Base-by-base conservation (phyloP, 1,284 basidiomycete genomes). In the Acaromyces ingoldii region DNA sequence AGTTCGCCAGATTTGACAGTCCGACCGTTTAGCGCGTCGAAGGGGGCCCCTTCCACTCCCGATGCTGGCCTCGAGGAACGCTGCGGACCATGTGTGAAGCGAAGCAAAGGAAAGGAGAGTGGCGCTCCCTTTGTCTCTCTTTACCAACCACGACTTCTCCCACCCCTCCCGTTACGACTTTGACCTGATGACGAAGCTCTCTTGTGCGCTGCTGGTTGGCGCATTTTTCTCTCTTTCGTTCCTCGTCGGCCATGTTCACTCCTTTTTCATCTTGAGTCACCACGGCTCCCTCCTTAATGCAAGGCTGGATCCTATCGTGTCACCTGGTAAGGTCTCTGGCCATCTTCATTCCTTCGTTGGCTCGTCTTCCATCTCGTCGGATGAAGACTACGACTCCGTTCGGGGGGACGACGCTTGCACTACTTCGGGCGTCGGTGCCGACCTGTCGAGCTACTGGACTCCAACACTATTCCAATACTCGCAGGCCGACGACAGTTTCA, bases 361-460 rank as follows among this genome's bases (percentile, higher is more conserved):
- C 15, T 31, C 39, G 11, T 19, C n/a, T 19, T 38, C 49, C 6
- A 33, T 51, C 19, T 15, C 6, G n/a, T 7, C 6, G 3, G 17
- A 7, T 17, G 19, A 47, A 17, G 21, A 22, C 17, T 7, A 49
- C 19, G 21, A 24, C 10, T 15, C n/a, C 7, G 25, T 19, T 6
- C 6, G 15, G 19, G 44, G 29, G 10, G 24, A 21, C 6, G 22
- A 22, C 22, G 67, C 54, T 9, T 79, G 78, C 60, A 79, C 78
- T 15, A 79, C 78, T 1, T 65, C 77, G 0, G 57, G 57, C 17
- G 65, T 79, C 41, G 65, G 58, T 2, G 72, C 71, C 22, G 79
- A 80, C 73, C 73, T 75, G 63, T 77, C 75, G 31, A 74, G 71
- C 52, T 80, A 80, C 65, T 80, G 79, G 79, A 70, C 67, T 7